Conservation (phyloP, 495 filamentous ascomycete genomes). For the Aspergillus steynii region DNA sequence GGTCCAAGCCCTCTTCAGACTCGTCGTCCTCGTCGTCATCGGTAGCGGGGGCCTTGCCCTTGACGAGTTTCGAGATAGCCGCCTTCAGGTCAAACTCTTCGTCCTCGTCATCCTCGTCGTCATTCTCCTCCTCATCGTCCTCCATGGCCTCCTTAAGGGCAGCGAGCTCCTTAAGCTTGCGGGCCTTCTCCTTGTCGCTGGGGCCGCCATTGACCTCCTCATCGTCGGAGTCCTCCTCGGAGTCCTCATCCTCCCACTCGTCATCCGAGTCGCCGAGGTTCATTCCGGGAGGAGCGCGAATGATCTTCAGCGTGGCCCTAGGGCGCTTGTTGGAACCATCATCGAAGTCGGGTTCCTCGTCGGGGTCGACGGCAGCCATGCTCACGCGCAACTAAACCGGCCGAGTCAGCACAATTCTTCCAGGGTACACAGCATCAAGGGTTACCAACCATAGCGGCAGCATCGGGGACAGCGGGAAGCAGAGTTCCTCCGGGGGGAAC, state of each 20-base stretch:
- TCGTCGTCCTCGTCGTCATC: constrained; percentile 66
- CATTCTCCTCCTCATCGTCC: constrained; percentile 60
- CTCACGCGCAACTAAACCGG: constrained; percentile 80
- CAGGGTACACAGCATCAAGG: background rate
- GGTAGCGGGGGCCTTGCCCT: constrained; percentile 78
- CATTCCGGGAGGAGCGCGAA: constrained; percentile 62
- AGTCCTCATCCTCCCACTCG: constrained; percentile 62
- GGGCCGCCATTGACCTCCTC: constrained; percentile 83
- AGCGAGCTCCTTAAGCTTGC: constrained; percentile 74
- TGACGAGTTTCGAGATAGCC: constrained; percentile 62
- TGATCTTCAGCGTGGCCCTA: constrained; percentile 85
- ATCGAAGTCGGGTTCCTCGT: constrained; percentile 65
- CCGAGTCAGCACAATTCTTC: background rate
- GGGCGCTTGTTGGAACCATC: constrained; percentile 60
- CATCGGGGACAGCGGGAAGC: constrained; percentile 70
- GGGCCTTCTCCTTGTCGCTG: constrained; percentile 83
- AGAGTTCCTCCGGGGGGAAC: constrained; percentile 77
- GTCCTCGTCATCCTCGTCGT: constrained; percentile 56
- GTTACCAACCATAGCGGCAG: constrained; percentile 76
- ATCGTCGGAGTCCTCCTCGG: constrained; percentile 63
- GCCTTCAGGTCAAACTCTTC: constrained; percentile 62
- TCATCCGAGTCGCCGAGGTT: constrained; percentile 56
- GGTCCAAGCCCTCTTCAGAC: constrained; percentile 63
- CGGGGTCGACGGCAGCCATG: constrained; percentile 97
- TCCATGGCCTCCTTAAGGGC: constrained; percentile 65